Evolutionary conservation across 1,284 basidiomycete species (phyloP).

Genomic region (Austroboletus niveus): DNA sequence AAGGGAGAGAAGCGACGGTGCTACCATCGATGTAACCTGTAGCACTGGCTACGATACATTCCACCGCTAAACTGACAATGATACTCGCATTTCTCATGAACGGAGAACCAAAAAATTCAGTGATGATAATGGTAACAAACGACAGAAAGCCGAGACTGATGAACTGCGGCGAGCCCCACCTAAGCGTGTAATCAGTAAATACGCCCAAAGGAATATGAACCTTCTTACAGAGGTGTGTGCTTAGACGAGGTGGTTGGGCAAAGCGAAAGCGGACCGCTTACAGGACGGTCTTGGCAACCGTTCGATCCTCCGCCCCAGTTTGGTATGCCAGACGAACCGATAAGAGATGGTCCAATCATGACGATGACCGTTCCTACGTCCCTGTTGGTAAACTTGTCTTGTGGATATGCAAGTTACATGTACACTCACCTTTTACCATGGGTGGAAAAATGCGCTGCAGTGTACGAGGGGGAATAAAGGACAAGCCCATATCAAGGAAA

Average conservation of each 20-base stretch:
- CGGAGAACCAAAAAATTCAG: conserved; percentile 77
- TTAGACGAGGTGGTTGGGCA: conserved; percentile 73
- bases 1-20: conserved; percentile 60
- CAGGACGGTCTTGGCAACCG: conserved; percentile 57
- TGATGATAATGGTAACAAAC: conserved; percentile 74
- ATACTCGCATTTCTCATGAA: conserved; percentile 80
- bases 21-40: conserved; percentile 69
- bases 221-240: conserved; percentile 39
- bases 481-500: conserved; percentile 77
- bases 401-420: not conserved
- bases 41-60: conserved; percentile 77
- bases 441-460: conserved; percentile 78
- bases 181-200: conserved; percentile 15
- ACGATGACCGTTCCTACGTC: conserved; percentile 65
- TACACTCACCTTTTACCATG: conserved; percentile 63
- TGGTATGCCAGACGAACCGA: conserved; percentile 70
- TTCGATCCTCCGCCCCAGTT: conserved; percentile 86
- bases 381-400: not conserved
- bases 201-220: no score
- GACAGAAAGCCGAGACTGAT: conserved; percentile 84
- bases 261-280: conserved; percentile 61
- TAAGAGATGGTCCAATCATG: conserved; percentile 74
- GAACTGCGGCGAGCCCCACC: conserved; percentile 80
- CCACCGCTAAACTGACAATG: conserved; percentile 71
- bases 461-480: conserved; percentile 65